Evolutionary conservation across 257 asterid genomes (phyloP), one percentile per base, ranked within the genome.

Genomic region (Fraxinus excelsior): DNA sequence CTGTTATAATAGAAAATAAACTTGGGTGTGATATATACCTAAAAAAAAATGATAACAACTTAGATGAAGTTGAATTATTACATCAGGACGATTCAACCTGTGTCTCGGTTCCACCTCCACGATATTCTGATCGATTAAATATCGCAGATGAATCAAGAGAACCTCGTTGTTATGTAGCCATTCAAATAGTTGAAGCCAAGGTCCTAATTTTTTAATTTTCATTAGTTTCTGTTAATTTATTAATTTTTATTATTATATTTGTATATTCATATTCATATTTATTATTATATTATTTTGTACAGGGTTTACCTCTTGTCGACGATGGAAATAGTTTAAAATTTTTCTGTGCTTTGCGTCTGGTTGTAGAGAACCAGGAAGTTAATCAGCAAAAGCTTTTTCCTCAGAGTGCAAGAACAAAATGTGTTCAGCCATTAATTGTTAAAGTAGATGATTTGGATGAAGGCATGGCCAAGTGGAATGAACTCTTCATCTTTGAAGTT

Each of bases 381-480:
- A 91, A 87, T 86, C 91, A 90, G 62, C 99, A 91, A 79, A 93
- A 87, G 92, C 92, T 93, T 85, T 96, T 96, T 79, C 99, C 98
- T 72, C 99, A 96, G 87, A 96, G 98, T 88, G 99, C 99, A 34
- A 91, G 99, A 89, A 96, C 99, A 77, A 96, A 90, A 86, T 91
- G 98, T 81, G 98, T 96, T 81, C 91, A 87, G 85, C 98, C 97
- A n/a, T 81, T 78, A 62, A 78, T 86, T 66, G 70, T 72, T 64
- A 82, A 80, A 80, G 82, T 80, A 64, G 82, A 88, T 71, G 91
- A 79, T 79, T 77, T 73, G 35, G 85, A 85, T 72, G 96, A 90
- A 87, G 99, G 97, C 91, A 84, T 81, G 38, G 97, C 97, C 74
- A 88, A 81, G 82, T 96, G 99, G 99, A 91, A 92, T 78, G 99